Evolutionary conservation across 139 green algal species (phyloP).

Genomic region (Pseudopediastrum boryanum): DNA sequence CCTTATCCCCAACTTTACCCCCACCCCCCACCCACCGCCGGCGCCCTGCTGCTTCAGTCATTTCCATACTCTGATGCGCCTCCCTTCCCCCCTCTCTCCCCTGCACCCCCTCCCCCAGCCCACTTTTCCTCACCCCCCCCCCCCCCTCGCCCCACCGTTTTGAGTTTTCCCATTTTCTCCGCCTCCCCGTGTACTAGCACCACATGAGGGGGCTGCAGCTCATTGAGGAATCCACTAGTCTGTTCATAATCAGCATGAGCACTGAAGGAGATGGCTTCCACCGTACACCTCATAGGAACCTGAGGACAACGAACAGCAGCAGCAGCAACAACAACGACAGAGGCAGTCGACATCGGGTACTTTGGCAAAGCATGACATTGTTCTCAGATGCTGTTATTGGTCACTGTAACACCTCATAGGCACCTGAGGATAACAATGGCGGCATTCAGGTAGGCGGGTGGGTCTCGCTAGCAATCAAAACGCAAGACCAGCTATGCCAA

Average conservation of each 20-base stretch:
- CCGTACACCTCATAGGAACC: slow-evolving; percentile 81
- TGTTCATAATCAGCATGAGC: slow-evolving; percentile 98
- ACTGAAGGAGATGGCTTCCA: slow-evolving; percentile 97
- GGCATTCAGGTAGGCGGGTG: no score
- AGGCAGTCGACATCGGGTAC: no score
- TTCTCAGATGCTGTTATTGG: no score
- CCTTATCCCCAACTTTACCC: no score
- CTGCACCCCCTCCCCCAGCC: not conserved
- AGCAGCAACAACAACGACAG: slow-evolving; percentile 23
- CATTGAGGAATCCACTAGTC: slow-evolving; percentile 91
- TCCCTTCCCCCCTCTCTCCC: no score
- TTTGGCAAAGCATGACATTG: no score
- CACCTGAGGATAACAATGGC: no score
- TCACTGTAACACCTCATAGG: no score
- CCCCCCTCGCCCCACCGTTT: not conserved
- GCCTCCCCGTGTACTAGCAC: slow-evolving; percentile 97
- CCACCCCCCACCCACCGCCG: no score
- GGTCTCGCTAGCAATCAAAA: no score
- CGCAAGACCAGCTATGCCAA: no score
- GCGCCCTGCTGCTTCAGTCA: not conserved
- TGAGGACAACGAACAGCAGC: slow-evolving; percentile 41
- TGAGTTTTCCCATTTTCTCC: slow-evolving; percentile 74
- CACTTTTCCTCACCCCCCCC: not conserved
- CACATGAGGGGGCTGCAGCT: slow-evolving; percentile 84
- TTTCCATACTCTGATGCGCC: no score